Conservation (phyloP, 129 eudicot species). For the Chrysanthemum makinoi region DNA sequence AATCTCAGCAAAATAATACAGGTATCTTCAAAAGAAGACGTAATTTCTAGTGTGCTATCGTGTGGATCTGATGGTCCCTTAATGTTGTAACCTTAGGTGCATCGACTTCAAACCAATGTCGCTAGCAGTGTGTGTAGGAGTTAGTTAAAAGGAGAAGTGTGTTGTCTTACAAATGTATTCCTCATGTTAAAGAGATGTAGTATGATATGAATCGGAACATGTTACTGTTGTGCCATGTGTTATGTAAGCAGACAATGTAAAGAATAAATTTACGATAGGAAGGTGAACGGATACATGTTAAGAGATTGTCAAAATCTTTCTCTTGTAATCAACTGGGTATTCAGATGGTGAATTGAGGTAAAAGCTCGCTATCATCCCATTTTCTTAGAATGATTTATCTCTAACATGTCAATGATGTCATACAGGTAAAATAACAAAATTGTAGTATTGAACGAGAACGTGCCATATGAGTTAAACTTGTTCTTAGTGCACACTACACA, state of each 20-base stretch:
- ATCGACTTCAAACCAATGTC: background rate
- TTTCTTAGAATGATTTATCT: too few relatives aligned
- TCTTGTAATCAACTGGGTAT: background rate
- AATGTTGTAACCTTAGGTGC: constrained; percentile 31
- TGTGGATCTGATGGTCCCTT: constrained; percentile 2
- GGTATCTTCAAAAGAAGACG: constrained; percentile 41
- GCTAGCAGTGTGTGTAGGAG: constrained; percentile 17
- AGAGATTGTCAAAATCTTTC: background rate
- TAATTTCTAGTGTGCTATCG: constrained; percentile 25
- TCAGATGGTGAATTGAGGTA: too few relatives aligned
- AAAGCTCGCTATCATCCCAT: too few relatives aligned
- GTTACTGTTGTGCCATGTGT: background rate
- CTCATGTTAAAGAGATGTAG: constrained; percentile 9
- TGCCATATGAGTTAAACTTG: too few relatives aligned
- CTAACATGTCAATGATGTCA: too few relatives aligned
- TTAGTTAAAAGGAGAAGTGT: constrained; percentile 11
- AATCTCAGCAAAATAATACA: constrained; percentile 23
- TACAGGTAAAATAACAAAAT: too few relatives aligned
- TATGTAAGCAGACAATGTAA: constrained; percentile 14
- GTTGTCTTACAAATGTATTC: constrained; percentile 12
- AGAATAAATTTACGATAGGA: constrained; percentile 13
- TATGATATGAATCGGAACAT: constrained; percentile 15
- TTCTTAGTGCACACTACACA: too few relatives aligned
- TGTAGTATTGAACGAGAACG: too few relatives aligned
- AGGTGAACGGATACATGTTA: background rate